These are phyloP conservation scores for Agarophyton chilense DNA, from an alignment of 23 red algal species.

Conservation along the genomic window DNA sequence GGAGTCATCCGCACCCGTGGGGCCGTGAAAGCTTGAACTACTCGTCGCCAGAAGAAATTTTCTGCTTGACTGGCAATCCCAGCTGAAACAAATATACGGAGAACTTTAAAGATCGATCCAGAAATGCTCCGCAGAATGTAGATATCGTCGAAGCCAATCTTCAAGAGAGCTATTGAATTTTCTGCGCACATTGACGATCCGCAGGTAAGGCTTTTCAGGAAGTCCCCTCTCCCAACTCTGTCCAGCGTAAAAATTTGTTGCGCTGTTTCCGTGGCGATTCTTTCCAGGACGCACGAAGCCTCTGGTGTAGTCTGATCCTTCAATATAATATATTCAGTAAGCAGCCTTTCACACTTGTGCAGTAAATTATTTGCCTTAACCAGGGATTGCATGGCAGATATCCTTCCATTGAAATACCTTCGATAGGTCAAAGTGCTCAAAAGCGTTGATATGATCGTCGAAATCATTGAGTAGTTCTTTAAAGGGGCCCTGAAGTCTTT, in stretches of 20 bases:
- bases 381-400: conserved; percentile 42
- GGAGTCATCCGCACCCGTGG: conserved; percentile 46
- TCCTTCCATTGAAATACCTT: conserved; percentile 21
- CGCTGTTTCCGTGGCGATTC: conserved; percentile 62
- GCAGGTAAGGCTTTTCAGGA: conserved; percentile 24
- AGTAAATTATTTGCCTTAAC: conserved; percentile 61
- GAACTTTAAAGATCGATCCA: conserved; percentile 37
- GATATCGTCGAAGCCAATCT: conserved; percentile 49
- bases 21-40: conserved; percentile 59
- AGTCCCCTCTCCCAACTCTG: conserved; percentile 28
- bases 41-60: conserved; percentile 61
- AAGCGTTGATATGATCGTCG: conserved; percentile 30
- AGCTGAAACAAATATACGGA: conserved; percentile 49
- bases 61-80: conserved; percentile 65
- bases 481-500: conserved; percentile 33
- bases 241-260: conserved; percentile 52
- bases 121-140: conserved; percentile 16
- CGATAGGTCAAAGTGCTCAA: conserved; percentile 49
- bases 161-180: conserved; percentile 57
- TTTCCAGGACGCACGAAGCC: conserved; percentile 54
- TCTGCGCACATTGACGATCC: conserved; percentile 39
- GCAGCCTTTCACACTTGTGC: conserved; percentile 73
- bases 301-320: conserved; percentile 22
- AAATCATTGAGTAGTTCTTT: conserved; percentile 34
- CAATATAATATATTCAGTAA: conserved; percentile 28